Evolutionary conservation across 2,329 filamentous ascomycete genomes (phyloP), one percentile per base, ranked within the genome.

Genomic region (Raffaelea albimanens): DNA sequence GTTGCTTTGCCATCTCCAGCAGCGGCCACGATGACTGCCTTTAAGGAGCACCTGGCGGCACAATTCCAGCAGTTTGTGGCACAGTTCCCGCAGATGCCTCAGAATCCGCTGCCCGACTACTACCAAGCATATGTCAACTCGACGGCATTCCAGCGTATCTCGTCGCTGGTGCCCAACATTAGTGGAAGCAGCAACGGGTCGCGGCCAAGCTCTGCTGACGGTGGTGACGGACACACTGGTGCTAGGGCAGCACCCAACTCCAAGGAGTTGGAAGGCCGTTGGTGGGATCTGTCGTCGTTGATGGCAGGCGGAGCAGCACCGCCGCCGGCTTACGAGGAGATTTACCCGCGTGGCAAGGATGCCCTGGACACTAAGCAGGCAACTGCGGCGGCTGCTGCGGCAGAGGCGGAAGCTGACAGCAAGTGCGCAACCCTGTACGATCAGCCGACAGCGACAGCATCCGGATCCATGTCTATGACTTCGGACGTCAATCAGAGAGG

Each of bases 311-410:
- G 76, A 10, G 67, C 71, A 8, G 25, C 25, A 4, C 70, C 76
- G 29, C 85, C 85, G 9, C 87, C 87, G 10, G 78, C 87, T 0
- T 93, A 93, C 54, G 82, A 89, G 46, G 87, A 90, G 43, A 77
- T 93, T 23, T 93, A 81, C 61, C 33, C 56, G 48, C 45, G 34
- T 16, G 7, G 46, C 2, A 67, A 68, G 38, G 63, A 69, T 46
- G 68, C 72, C 40, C 53, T 71, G 16, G 75, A 82, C 48, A 66
- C 64, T 21, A 83, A 84, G 61, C 72, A 76, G 56, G 67, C 72
- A 18, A 75, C 76, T n/a, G 77, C 75, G 1, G 69, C 71, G 9
- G 69, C 70, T 46, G 80, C 80, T 3, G 74, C 75, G 2, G 73
- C 71, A 14, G 80, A 83, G 23, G 71, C 70, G 2, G 71, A 76